Base-by-base conservation (phyloP, 1,284 basidiomycete species). In the Dichomitus squalens region DNA sequence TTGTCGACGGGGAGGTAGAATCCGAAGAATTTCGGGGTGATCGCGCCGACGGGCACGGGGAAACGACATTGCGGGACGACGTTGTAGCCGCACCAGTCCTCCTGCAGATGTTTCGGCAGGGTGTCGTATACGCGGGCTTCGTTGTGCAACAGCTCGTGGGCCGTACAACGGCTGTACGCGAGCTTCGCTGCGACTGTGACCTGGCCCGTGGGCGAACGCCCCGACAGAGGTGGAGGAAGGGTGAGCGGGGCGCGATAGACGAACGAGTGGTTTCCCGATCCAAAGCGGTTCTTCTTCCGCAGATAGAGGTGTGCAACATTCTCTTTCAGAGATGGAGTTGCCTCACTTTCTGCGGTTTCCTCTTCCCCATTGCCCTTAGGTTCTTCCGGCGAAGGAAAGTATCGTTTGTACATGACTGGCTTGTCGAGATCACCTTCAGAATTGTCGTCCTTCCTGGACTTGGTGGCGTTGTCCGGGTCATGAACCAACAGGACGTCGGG, bases 1-100 rank as follows among this genome's bases (percentile, higher is more conserved):
- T 29, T 27, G 11, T 11, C 21, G 35, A 43, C 12, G 1, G 76
- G 76, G 8, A 72, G 63, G 64, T 84, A 84, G 66, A 79, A 81
- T 1, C 83, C 82, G 63, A 79, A 84, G 66, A 77, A 84, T 66
- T 82, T 81, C 7, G 83, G 82, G 4, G 81, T 77, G 40, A 83
- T 59, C 0, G 83, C 72, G 5, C 74, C 72, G 7, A 77, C 70
- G 8, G 81, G 81, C 0, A 77, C 74, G 0, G 81, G 81, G 46
- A 76, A 70, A 34, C 70, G 69, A 41, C 79, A 31, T 4, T 79
- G 79, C 12, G 65, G 60, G 5, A 78, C 61, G 48, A 79, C 50
- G 59, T 81, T 79, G 59, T 73, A 78, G 2, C 80, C 80, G 57
- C 68, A 78, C 74, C 75, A 81, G 54, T 82, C 77, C 61, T 82